These are phyloP conservation scores for Plasmopara muralis DNA, from an alignment of 352 stramenopile genomes.

Conservation along the genomic window DNA sequence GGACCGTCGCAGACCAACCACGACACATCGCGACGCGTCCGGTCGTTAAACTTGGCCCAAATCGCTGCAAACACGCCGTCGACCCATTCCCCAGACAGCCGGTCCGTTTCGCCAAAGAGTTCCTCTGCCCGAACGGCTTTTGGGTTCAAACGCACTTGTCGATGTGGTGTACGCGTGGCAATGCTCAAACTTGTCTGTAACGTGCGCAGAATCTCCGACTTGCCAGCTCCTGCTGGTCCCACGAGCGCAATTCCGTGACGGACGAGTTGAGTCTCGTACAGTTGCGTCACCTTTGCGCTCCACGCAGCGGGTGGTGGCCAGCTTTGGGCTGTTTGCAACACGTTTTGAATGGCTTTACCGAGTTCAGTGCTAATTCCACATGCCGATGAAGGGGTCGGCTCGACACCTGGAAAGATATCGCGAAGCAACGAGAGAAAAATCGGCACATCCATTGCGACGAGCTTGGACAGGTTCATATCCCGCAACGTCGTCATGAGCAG, in stretches of 20 bases:
- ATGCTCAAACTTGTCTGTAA: conserved; percentile 58
- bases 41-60: conserved; percentile 86
- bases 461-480: conserved; percentile 92
- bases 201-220: conserved; percentile 63
- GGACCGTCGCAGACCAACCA: conserved; percentile 93
- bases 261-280: conserved; percentile 91
- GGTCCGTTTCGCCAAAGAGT: conserved; percentile 80
- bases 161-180: conserved; percentile 57
- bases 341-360: conserved; percentile 49
- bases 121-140: conserved; percentile 78
- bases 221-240: conserved; percentile 76
- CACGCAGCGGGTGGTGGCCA: conserved; percentile 46
- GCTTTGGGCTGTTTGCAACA: conserved; percentile 46
- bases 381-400: conserved; percentile 24
- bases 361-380: conserved; percentile 69
- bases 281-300: conserved; percentile 87
- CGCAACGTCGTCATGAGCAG: conserved; percentile 94
- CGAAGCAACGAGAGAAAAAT: conserved; percentile 87
- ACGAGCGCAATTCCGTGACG: conserved; percentile 89
- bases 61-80: conserved; percentile 77
- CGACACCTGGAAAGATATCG: conserved; percentile 82
- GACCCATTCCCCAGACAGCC: conserved; percentile 65
- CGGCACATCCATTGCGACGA: conserved; percentile 87
- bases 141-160: conserved; percentile 74
- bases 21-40: conserved; percentile 66